Evolutionary conservation across 176 grass and related monocot species (phyloP), one percentile per base, ranked within the genome.

Genomic region (Phoenix roebelenii): DNA sequence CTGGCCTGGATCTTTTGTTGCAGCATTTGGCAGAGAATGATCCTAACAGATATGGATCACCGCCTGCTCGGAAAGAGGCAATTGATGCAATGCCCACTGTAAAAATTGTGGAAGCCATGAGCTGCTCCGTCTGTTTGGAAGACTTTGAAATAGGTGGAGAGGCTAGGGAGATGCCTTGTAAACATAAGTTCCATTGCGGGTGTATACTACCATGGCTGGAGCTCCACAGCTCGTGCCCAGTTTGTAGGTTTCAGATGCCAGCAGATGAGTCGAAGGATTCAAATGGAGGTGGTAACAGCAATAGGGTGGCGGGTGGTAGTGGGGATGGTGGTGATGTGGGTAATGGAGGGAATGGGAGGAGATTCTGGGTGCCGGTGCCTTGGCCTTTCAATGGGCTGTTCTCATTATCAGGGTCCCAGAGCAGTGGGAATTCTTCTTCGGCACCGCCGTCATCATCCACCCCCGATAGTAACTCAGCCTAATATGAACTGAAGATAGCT

Each of bases 171-270:
- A 88, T 98, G 87, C 87, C 87, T 3, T 98, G 93, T 71, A 81
- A 70, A 63, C 93, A 98, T 75, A 49, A 55, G n/a, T 98, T 92
- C 74, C 93, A 98, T 75, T 52, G 67, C 20, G 23, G 15, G 10
- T 98, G 93, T 74, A 85, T 98, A 57, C 2, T 92, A 49, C 83
- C 81, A 18, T 98, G 93, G 93, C 93, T 98, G 50, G 93, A 83
- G 48, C 50, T 80, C 72, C 84, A 98, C 51, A 89, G 87, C 59
- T 91, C 87, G 7, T 98, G 93, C 70, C 93, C 93, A 9, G 79
- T 92, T 52, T 98, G 93, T 63, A 76, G 93, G 58, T 75, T 78
- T 25, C 80, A 88, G 73, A 66, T 98, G 81, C 87, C 93, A 7
- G 62, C 71, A 2, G 83, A 82, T 39, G 87, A 85, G 57, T 16